These are phyloP conservation scores for Termitomyces sp. DNA, from an alignment of 768 basidiomycete species.

Conservation along the genomic window DNA sequence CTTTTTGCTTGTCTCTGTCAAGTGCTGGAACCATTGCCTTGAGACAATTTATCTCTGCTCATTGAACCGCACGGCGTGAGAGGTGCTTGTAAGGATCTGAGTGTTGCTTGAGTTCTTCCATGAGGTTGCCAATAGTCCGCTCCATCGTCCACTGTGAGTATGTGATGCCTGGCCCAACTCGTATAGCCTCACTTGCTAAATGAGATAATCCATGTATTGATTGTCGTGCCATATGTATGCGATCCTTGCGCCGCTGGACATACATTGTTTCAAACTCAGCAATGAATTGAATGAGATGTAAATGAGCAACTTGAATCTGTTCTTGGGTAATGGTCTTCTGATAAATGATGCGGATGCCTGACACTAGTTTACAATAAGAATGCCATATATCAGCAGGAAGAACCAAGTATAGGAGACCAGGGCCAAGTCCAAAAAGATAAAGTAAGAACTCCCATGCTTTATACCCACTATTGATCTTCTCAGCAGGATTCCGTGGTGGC, in stretches of 20 bases:
- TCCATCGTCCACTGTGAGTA: slow-evolving; percentile 17
- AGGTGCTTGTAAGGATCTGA: slow-evolving; percentile 5
- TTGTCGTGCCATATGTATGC: slow-evolving; percentile 29
- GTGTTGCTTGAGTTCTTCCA: too few species aligned
- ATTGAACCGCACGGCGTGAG: background rate
- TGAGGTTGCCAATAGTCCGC: background rate
- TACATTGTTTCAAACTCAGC: too few species aligned
- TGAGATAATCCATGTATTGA: slow-evolving; percentile 28
- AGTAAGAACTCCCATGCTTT: slow-evolving; percentile 4
- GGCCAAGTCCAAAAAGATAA: slow-evolving; percentile 10
- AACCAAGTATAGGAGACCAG: slow-evolving; percentile 3
- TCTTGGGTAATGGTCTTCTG: background rate
- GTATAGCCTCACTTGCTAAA: slow-evolving; percentile 16
- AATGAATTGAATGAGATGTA: too few species aligned
- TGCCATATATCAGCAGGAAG: slow-evolving; percentile 2
- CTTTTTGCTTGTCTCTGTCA: background rate
- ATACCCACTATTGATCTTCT: too few species aligned
- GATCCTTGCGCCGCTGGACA: background rate
- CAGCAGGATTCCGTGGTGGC: too few species aligned
- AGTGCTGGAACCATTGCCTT: slow-evolving; percentile 8
- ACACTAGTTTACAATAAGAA: background rate
- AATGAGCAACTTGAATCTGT: too few species aligned
- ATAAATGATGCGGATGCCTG: slow-evolving; percentile 2
- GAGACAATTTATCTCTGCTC: slow-evolving; percentile 6
- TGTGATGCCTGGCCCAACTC: slow-evolving; percentile 17